Percentiles rank a stretch among this genome's conserved stretches.
Evolutionary conservation across 1,139 yeast species (phyloP).

Genomic region (Candida gigantensis): DNA sequence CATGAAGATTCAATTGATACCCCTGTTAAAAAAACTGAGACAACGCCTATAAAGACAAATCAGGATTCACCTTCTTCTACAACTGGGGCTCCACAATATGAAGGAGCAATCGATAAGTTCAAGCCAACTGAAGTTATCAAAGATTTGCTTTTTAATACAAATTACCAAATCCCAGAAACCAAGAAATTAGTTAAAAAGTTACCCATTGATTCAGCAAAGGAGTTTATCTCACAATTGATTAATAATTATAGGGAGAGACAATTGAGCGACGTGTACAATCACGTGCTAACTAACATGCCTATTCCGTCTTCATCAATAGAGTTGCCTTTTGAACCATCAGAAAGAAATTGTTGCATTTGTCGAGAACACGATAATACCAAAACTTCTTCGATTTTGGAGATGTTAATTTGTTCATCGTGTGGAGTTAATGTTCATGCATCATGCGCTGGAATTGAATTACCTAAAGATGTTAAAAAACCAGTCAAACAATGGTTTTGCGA

Average conservation of each 20-base stretch:
- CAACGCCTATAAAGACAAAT: no score
- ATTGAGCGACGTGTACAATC: constrained; percentile 15
- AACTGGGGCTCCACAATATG: no score
- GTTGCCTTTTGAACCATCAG: constrained; percentile 14
- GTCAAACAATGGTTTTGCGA: constrained; percentile 76
- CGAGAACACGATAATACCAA: constrained; percentile 34
- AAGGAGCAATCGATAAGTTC: no score
- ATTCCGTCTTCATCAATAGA: constrained; percentile 10
- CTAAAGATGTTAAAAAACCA: constrained; percentile 22
- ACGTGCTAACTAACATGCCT: constrained; percentile 6
- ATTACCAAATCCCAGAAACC: constrained; percentile 20
- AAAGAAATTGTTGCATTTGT: constrained; percentile 59
- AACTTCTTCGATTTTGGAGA: constrained; percentile 23
- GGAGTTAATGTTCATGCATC: constrained; percentile 68
- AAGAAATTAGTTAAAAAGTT: constrained; percentile 15
- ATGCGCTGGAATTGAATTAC: constrained; percentile 61
- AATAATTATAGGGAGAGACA: constrained; percentile 22
- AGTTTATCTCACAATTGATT: constrained; percentile 13
- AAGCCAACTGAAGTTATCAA: background rate
- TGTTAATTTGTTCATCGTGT: constrained; percentile 65
- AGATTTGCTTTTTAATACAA: constrained; percentile 20
- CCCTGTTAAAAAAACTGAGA: no score
- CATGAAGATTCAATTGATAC: constrained; percentile 1
- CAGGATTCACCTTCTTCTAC: no score
- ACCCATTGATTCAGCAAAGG: constrained; percentile 11